A percentile compares a stretch with the other conserved stretches of the same genome.
Evolutionary conservation across 257 asterid species (phyloP).

Genomic region (Petunia secreta): DNA sequence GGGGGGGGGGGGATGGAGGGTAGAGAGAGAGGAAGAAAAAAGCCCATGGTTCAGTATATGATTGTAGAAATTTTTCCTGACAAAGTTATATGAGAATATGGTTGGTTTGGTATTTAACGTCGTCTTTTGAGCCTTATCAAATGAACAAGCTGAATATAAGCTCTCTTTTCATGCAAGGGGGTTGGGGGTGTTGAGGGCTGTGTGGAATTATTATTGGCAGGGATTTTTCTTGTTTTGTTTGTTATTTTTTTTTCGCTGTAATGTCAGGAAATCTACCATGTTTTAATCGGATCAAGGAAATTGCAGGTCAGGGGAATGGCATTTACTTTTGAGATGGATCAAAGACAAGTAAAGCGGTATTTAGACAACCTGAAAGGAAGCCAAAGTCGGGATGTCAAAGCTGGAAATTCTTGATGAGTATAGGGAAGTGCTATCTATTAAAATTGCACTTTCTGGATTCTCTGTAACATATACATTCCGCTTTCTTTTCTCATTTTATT

Average conservation of each 20-base stretch:
- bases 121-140: neutral
- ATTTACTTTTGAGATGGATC: slow-evolving; percentile 56
- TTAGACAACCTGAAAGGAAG: slow-evolving; percentile 31
- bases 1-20: neutral
- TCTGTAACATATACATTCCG: neutral
- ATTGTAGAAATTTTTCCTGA: neutral
- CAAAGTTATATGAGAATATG: neutral
- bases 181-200: neutral
- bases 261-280: neutral
- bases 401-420: neutral
- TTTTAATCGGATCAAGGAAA: neutral
- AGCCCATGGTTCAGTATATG: neutral
- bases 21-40: neutral
- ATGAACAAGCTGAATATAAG: neutral
- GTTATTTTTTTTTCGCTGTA: neutral
- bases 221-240: neutral
- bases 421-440: slow-evolving; percentile 17
- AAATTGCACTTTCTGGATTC: slow-evolving; percentile 13
- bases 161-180: neutral
- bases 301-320: slow-evolving; percentile 61
- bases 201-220: neutral
- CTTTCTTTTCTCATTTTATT: neutral
- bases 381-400: slow-evolving; percentile 28
- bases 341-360: slow-evolving; percentile 38
- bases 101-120: neutral